These are phyloP conservation scores for Syzygium malaccense DNA, from an alignment of 441 rosid species.

Conservation along the genomic window DNA sequence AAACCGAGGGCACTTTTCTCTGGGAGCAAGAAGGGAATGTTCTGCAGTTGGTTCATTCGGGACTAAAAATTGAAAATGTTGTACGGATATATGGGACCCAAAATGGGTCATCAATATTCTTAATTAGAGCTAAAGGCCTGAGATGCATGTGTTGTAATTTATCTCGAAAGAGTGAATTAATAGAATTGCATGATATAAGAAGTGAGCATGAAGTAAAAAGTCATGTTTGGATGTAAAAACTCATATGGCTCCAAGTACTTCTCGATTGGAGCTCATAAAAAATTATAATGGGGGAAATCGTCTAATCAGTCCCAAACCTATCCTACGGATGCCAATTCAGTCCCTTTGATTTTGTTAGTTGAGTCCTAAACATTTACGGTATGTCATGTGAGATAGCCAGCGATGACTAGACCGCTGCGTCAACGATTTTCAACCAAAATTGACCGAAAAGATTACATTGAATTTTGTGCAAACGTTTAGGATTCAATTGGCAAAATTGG, in stretches of 20 bases:
- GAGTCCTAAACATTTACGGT: not conserved
- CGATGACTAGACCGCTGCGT: accelerated
- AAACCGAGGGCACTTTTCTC: not conserved
- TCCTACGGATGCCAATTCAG: not conserved
- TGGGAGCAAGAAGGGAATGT: not conserved
- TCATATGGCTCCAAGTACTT: not conserved
- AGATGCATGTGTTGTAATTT: not conserved
- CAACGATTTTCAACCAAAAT: accelerated
- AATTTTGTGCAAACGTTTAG: accelerated
- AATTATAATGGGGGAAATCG: not conserved
- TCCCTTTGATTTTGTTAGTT: not conserved
- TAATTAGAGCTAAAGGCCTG: not conserved
- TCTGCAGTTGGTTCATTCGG: not conserved
- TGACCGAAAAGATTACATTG: accelerated
- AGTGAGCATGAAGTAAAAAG: not conserved
- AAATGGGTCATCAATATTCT: not conserved
- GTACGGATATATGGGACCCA: not conserved
- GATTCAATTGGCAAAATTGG: not conserved
- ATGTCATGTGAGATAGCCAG: not conserved
- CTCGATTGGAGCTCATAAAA: not conserved
- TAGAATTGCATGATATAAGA: not conserved
- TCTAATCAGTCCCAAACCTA: not conserved
- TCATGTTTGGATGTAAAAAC: not conserved
- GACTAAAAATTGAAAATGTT: not conserved
- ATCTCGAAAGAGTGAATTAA: not conserved